Evolutionary conservation across 208 protist genomes (phyloP), one percentile per base, ranked within the genome.

Genomic region (Eutreptiella sp.): DNA sequence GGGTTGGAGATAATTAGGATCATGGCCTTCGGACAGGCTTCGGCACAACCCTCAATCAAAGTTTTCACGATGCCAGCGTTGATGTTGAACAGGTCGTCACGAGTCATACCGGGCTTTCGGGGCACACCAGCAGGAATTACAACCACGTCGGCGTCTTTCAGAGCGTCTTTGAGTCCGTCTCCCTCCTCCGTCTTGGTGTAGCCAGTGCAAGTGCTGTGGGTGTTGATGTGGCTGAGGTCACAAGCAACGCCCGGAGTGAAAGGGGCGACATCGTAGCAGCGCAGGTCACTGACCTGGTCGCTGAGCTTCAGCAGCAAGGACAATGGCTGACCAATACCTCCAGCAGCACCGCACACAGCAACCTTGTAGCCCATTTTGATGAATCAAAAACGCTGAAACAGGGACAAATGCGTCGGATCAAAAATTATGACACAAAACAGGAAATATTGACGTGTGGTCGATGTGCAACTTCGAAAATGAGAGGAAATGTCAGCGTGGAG

Each of bases 101-200:
- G 84, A 35, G 88, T 94, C 93, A 97, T 97, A 50, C 87, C 88
- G 1, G 93, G 93, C 79, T 95, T 96, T 70, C 93, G 91, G 23
- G 93, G 90, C 14, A 97, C 89, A 47, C 91, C 93, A 41, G 93
- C 93, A 2, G 84, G 77, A 63, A 97, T 88, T 31, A 97, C 75
- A 38, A 97, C 88, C 28, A 96, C 66, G 58, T 94, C 78, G 52
- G 81, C 72, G 47, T 80, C 89, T 32, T 75, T 70, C 32, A 95
- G 36, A 16, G 79, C 74, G 5, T 61, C 54, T 21, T 73, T 76
- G 67, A 83, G 81, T 31, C 88, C 64, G 27, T 31, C 32, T 29
- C 35, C 63, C 80, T 9, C 67, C 58, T n/a, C 83, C 47, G 33
- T 46, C 60, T n/a, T 53, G 52, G 31, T 21, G 53, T 52, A 65